Evolutionary conservation across 2,329 filamentous ascomycete genomes (phyloP).

Genomic region (Pseudonectria foliicola): DNA sequence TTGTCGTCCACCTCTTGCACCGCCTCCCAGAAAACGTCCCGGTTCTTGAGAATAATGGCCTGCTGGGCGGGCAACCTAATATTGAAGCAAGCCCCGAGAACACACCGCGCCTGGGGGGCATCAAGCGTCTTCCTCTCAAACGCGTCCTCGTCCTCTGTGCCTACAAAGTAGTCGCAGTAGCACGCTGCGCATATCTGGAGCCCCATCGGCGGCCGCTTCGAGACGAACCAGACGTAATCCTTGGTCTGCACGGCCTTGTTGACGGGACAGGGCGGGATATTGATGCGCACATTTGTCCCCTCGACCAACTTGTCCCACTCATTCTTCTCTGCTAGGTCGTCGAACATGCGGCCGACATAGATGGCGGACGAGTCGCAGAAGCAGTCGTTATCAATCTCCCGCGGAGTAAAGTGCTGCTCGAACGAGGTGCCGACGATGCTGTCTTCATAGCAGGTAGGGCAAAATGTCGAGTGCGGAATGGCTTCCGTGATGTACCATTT

Average conservation of each 20-base stretch:
- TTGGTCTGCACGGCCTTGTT: conserved; percentile 10
- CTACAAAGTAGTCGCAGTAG: conserved; percentile 29
- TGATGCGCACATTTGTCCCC: conserved; percentile 22
- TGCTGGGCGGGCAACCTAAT: conserved; percentile 23
- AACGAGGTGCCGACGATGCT: conserved; percentile 24
- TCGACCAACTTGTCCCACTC: conserved; percentile 29
- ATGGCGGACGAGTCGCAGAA: conserved; percentile 27
- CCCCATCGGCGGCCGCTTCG: conserved; percentile 14
- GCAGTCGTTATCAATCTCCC: background rate
- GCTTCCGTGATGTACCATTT: conserved; percentile 29
- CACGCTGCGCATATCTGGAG: conserved; percentile 31
- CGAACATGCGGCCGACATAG: conserved; percentile 24
- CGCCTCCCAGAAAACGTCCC: conserved; percentile 27
- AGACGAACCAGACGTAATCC: conserved; percentile 27
- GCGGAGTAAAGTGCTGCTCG: conserved; percentile 20
- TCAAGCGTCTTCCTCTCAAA: conserved; percentile 17
- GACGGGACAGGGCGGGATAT: conserved; percentile 22
- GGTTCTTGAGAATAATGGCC: conserved; percentile 23
- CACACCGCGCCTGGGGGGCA: conserved; percentile 17
- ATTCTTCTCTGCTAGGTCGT: conserved; percentile 13
- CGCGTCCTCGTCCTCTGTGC: conserved; percentile 20
- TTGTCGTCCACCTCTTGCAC: conserved; percentile 20
- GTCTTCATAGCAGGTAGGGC: conserved; percentile 32
- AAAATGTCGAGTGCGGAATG: conserved; percentile 27
- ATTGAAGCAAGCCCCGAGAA: conserved; percentile 23